Percentiles rank a stretch among this genome's conserved stretches.
Conservation (phyloP, 2,329 filamentous ascomycete species). For the Dendryphion nanum region DNA sequence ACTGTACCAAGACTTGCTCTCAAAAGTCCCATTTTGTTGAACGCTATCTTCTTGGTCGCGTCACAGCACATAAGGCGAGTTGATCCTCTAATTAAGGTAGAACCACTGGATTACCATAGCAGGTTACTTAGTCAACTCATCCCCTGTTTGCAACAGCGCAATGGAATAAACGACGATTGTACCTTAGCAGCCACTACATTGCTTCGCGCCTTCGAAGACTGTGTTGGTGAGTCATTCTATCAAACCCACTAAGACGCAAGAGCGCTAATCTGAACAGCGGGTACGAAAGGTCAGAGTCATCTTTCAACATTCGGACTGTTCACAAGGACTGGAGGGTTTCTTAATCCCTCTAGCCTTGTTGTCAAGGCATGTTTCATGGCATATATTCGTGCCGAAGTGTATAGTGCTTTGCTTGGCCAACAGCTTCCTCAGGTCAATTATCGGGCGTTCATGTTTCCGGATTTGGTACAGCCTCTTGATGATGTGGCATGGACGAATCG, state of each 20-base stretch:
- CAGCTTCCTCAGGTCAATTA: background rate
- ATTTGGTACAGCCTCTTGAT: background rate
- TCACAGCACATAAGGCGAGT: slow-evolving; percentile 1
- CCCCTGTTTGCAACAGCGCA: no score
- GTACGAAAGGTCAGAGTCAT: background rate
- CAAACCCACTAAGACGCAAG: no score
- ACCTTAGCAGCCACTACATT: background rate
- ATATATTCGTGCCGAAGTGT: background rate
- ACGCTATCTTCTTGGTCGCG: background rate
- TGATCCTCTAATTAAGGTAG: no score
- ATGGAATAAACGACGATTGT: no score
- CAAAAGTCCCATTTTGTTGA: background rate
- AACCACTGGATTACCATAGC: no score
- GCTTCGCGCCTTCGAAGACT: background rate
- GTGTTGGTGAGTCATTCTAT: no score
- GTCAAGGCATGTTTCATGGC: background rate
- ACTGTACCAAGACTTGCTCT: background rate
- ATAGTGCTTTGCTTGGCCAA: background rate
- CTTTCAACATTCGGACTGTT: background rate
- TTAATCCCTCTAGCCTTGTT: background rate
- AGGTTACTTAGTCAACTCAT: no score
- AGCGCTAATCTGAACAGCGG: no score
- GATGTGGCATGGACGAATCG: background rate
- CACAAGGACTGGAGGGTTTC: no score
- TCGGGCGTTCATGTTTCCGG: background rate